Evolutionary conservation across 2,329 filamentous ascomycete genomes (phyloP).

Genomic region (Mycosphaerella sp.): DNA sequence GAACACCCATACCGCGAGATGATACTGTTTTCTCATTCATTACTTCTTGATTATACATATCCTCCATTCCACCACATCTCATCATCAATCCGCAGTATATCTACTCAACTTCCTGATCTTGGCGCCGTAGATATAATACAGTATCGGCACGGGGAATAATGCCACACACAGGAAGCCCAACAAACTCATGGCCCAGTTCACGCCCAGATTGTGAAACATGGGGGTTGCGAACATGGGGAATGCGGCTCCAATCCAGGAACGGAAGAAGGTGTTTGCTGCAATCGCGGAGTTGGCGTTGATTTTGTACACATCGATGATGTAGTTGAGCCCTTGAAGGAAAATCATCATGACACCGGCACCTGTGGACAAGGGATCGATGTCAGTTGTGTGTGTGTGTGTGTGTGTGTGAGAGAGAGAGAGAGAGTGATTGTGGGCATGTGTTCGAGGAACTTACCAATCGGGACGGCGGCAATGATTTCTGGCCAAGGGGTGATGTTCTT

Average conservation of each 20-base stretch:
- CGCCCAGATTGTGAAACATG: constrained; percentile 33
- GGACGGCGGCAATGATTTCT: constrained; percentile 36
- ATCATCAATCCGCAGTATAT: constrained; percentile 13
- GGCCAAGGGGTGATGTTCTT: constrained; percentile 37
- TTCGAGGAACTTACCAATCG: constrained; percentile 30
- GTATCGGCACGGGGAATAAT: constrained; percentile 24
- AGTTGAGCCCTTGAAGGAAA: constrained; percentile 34
- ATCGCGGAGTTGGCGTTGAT: constrained; percentile 35
- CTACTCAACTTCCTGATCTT: constrained; percentile 23
- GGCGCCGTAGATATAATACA: constrained; percentile 26
- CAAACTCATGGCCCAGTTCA: constrained; percentile 30
- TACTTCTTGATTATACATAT: neutral
- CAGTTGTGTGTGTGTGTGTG: neutral
- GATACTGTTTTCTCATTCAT: neutral
- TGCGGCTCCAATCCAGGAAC: constrained; percentile 31
- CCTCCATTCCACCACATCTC: neutral
- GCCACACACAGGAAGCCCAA: constrained; percentile 31
- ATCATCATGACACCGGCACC: constrained; percentile 34
- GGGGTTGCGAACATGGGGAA: constrained; percentile 32
- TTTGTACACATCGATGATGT: constrained; percentile 45
- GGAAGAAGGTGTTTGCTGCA: constrained; percentile 32
- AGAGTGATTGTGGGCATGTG: neutral
- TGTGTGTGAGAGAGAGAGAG: too few species aligned
- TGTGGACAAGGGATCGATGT: neutral
- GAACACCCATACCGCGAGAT: neutral